Evolutionary conservation across 1,139 yeast genomes (phyloP), one percentile per base, ranked within the genome.

Genomic region (Meyerozyma athensensis): DNA sequence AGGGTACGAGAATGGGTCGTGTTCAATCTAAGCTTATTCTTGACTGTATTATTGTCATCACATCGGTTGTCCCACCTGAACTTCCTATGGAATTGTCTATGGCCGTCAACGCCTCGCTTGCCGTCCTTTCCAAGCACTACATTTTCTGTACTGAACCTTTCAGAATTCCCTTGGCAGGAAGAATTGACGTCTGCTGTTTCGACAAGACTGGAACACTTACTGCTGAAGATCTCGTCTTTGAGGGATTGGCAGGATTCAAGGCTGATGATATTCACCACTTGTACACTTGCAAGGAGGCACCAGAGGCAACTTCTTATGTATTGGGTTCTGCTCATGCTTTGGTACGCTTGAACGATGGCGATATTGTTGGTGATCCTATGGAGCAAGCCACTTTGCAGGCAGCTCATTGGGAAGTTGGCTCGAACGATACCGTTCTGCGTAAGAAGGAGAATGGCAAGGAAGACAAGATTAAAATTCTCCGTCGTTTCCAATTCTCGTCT

Each of bases 1-100:
- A 92, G 65, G 98, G 99, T 63, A 84, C 95, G 28, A 81, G 75
- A 61, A 83, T 86, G 86, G 97, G 96, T 52, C 84, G 98, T 67
- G 79, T 86, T 52, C 95, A 92, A 62, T 86, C 95, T 39, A 92
- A 92, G 65, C 77, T 92, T 58, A 82, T 92, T 49, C 75, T 92
- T 58, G 97, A 92, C 64, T 94, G 98, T 81, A 85, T 92, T 48
- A 78, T 92, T 57, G 94, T 92, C 52, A 77, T 92, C 50, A 92
- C 99, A 16, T 90, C 97, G 35, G 99, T 92, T 49, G 99, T 92
- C 33, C 99, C 99, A 32, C 98, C 99, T 37, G 99, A 92, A 66
- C 75, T 92, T 50, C 99, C 99, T 38, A 94, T 92, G 98, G 98
- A 92, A 69, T 77, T 92, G 53, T 92, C 98, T 21, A 84, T 92